Conservation (phyloP, 768 basidiomycete genomes). For the Lentinula sp. region DNA sequence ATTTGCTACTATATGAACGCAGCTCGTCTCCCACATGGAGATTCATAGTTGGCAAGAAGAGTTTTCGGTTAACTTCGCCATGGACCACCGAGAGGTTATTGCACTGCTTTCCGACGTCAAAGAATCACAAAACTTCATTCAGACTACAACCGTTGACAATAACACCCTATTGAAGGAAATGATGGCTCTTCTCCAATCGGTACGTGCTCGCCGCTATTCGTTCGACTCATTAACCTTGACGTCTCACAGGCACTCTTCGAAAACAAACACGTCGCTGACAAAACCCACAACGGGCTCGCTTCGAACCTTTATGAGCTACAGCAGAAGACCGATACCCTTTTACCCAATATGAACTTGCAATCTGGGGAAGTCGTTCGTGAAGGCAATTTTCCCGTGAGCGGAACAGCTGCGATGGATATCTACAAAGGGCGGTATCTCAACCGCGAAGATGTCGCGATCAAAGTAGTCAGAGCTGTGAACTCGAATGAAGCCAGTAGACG, state of each 20-base stretch:
- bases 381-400: slow-evolving; percentile 43
- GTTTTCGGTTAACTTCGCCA: slow-evolving; percentile 28
- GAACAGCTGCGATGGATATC: slow-evolving; percentile 48
- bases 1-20: not conserved
- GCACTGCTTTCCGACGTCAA: slow-evolving; percentile 36
- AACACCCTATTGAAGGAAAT: slow-evolving; percentile 30
- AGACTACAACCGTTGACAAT: slow-evolving; percentile 24
- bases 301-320: slow-evolving; percentile 17
- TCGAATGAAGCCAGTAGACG: slow-evolving; percentile 37
- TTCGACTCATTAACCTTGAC: not conserved
- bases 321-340: slow-evolving; percentile 34
- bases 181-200: slow-evolving; percentile 48
- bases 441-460: slow-evolving; percentile 52
- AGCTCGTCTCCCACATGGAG: slow-evolving; percentile 42
- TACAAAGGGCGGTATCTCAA: slow-evolving; percentile 49
- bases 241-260: slow-evolving; percentile 24
- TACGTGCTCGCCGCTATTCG: slow-evolving; percentile 10
- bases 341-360: slow-evolving; percentile 44
- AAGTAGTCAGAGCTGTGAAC: slow-evolving; percentile 46
- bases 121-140: slow-evolving; percentile 30
- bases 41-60: slow-evolving; percentile 44
- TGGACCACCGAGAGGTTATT: slow-evolving; percentile 39
- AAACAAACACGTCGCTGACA: slow-evolving; percentile 23
- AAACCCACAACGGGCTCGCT: slow-evolving; percentile 8
- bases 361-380: slow-evolving; percentile 47